Percentiles rank a stretch among this genome's conserved stretches.
Evolutionary conservation across 1,139 yeast species (phyloP).

Genomic region (Hyphopichia fennica): DNA sequence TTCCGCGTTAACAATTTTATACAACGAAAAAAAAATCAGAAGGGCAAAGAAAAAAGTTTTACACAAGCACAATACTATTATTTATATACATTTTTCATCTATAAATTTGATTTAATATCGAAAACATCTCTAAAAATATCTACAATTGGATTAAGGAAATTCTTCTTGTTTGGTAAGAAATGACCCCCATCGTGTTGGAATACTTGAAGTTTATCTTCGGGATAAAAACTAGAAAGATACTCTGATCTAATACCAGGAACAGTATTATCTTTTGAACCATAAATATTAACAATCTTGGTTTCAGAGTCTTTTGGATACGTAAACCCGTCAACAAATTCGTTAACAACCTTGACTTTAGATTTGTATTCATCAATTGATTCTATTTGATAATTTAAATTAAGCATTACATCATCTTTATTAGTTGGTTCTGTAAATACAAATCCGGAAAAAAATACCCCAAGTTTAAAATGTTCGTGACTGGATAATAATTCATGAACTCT

Average conservation of each 20-base stretch:
- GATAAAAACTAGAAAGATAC: constrained; percentile 22
- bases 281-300: constrained; percentile 29
- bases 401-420: constrained; percentile 15
- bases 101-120: constrained; percentile 15
- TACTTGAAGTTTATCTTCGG: constrained; percentile 11
- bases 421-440: constrained; percentile 52
- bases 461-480: constrained; percentile 40
- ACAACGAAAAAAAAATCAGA: too few relatives aligned
- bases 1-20: too few relatives aligned
- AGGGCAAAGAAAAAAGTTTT: too few relatives aligned
- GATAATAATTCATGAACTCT: constrained; percentile 40
- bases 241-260: constrained; percentile 35
- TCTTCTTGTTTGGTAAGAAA: constrained; percentile 33
- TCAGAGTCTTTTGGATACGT: constrained; percentile 12
- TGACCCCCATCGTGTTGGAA: constrained; percentile 42
- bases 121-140: constrained; percentile 20
- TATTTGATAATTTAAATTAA: constrained; percentile 17
- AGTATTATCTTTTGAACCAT: constrained; percentile 32
- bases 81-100: too few relatives aligned
- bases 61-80: too few relatives aligned
- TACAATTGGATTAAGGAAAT: constrained; percentile 27
- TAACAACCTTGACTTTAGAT: constrained; percentile 16
- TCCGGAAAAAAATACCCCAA: constrained; percentile 54
- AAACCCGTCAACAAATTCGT: constrained; percentile 19
- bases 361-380: constrained; percentile 22